Evolutionary conservation across 768 basidiomycete genomes (phyloP), one percentile per base, ranked within the genome.

Genomic region (Hericium alpestre): DNA sequence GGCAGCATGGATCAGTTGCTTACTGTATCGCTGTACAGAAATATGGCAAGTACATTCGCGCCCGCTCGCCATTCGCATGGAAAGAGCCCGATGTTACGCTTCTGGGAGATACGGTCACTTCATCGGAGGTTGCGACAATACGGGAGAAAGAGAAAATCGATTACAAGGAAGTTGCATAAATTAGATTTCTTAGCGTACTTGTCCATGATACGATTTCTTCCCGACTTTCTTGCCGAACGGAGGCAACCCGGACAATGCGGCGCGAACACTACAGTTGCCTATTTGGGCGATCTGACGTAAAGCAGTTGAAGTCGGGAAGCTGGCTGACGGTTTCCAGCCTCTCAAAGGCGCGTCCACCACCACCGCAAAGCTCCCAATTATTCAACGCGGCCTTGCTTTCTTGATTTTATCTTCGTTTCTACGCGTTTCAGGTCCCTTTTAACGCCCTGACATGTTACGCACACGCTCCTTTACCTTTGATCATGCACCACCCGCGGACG

Each of bases 31-130:
- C 39, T 48, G n/a, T 61, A 16, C 64, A 80, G 80, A 78, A 72
- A 71, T 79, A 80, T 58, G 79, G 79, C 23, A 64, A 62, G 60
- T 74, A 72, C 70, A 73, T 81, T 56, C 71, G 79, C 40, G 71
- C 69, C 58, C 74, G 71, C 58, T 78, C 78, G 4, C 69, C 65
- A 27, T 74, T 71, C 53, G 80, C 79, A 2, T 75, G 68, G 64
- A 72, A 76, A 56, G 73, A 76, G 55, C 62, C 56, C n/a, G 48
- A 52, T 23, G 2, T 11, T n/a, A 51, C n/a, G n/a, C 43, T 18
- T n/a, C n/a, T 9, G 1, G n/a, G n/a, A 5, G 43, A 46, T 46
- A 46, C 43, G 5, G 43, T 20, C 2, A 20, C 13, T 8, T 18
- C 16, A 2, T 46, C 43, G n/a, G 16, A 46, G 20, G 43, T 46